Evolutionary conservation across 2,329 filamentous ascomycete species (phyloP), one percentile per base, ranked within the genome.

Genomic region (Clonostachys solani): DNA sequence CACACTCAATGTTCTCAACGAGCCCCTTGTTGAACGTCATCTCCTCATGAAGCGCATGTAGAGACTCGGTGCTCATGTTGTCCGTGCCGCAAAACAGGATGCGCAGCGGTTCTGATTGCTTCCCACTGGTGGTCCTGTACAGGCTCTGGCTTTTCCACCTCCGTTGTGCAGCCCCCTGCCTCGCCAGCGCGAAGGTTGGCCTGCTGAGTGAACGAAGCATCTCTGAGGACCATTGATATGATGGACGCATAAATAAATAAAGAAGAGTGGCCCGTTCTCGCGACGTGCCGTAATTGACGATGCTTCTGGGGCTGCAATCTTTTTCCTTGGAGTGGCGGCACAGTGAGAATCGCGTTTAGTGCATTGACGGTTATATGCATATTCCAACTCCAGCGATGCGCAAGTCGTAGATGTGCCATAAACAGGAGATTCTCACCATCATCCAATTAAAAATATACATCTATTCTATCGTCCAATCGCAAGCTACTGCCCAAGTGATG

Each of bases 41-140:
- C 60, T 89, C 86, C 6, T 69, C 59, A 56, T 86, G 65, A 34
- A 99, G 70, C 6, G 87, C 87, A 49, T 71, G 71, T 44, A 99
- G 73, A 2, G 90, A 89, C 45, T 78, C 79, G 58, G 86, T 86
- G 70, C 92, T 96, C 67, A 97, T 96, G 3, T 84, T 77, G 65
- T 99, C 94, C 4, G 92, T 94, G 52, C 94, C 94, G 68, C 92
- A 97, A 68, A 96, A 99, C 5, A 99, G 78, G 46, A 99, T 90
- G 34, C 84, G 79, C 33, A 99, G 74, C 4, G 89, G 87, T 5
- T 82, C 75, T 1, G 75, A 71, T 15, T 50, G 16, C 37, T 42
- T 53, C 18, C 40, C 33, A 29, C 49, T 42, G 10, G 46, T 35
- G 12, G 42, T 49, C 13, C 55, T 54, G 12, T 60, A 58, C 16